Evolutionary conservation across 2,329 filamentous ascomycete species (phyloP).

Genomic region (Pseudodiploospora longispora): DNA sequence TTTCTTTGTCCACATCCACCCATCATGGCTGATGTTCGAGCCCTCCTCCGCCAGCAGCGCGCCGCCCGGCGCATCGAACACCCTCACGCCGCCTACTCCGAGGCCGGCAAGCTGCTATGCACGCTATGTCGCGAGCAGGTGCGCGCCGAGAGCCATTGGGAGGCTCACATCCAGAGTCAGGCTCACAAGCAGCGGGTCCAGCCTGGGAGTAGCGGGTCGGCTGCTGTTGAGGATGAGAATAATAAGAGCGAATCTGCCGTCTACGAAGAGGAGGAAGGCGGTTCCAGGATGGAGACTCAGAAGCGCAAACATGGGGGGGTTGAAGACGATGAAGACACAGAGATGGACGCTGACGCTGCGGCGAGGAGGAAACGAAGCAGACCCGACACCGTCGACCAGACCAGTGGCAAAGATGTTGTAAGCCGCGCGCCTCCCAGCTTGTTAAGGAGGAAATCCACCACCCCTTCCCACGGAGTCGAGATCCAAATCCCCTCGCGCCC

Average conservation of each 20-base stretch:
- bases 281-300: slow-evolving; percentile 8
- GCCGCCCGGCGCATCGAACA: slow-evolving; percentile 65
- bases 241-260: too few relatives aligned
- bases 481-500: slow-evolving; percentile 57
- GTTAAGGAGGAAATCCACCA: slow-evolving; percentile 40
- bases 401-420: slow-evolving; percentile 12
- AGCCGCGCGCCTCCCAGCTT: slow-evolving; percentile 33
- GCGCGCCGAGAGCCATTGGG: slow-evolving; percentile 61
- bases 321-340: slow-evolving; percentile 25
- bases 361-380: slow-evolving; percentile 39
- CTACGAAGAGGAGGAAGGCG: too few relatives aligned
- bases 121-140: slow-evolving; percentile 56
- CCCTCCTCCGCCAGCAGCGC: slow-evolving; percentile 70
- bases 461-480: slow-evolving; percentile 48
- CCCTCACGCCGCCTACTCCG: slow-evolving; percentile 59
- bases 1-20: too few relatives aligned
- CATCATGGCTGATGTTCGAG: slow-evolving; percentile 69
- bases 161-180: slow-evolving; percentile 47
- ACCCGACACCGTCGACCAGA: slow-evolving; percentile 22
- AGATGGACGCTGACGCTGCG: slow-evolving; percentile 26
- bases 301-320: slow-evolving; percentile 30
- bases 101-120: slow-evolving; percentile 60
- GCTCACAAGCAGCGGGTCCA: slow-evolving; percentile 27
- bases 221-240: too few relatives aligned
- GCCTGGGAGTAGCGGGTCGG: slow-evolving; percentile 8